Percentiles rank a stretch among this genome's conserved stretches.
These are phyloP conservation scores for Dalbergia cultrata DNA, from an alignment of 306 rosid species.

Conservation along the genomic window DNA sequence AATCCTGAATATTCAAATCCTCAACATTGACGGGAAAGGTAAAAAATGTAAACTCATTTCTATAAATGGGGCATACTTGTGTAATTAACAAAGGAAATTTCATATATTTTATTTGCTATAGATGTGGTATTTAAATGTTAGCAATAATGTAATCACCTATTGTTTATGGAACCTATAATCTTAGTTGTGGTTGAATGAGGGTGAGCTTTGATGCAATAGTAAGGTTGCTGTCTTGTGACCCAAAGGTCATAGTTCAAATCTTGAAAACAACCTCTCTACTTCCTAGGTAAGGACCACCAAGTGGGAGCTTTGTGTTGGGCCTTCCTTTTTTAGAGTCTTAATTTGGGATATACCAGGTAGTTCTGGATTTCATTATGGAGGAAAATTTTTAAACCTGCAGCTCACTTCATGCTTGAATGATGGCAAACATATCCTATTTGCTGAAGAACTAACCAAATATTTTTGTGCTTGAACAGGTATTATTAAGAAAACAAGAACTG, in stretches of 20 bases:
- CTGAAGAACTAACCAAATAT: conserved; percentile 27
- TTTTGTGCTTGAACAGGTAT: conserved; percentile 64
- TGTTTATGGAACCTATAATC: conserved; percentile 4
- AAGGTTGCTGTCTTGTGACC: too few species aligned
- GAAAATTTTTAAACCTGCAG: conserved; percentile 7
- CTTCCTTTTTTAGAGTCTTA: neutral
- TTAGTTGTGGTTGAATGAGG: neutral
- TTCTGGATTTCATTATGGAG: conserved; percentile 27
- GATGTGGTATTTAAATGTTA: conserved; percentile 29
- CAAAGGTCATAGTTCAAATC: too few species aligned
- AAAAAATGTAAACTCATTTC: conserved; percentile 1
- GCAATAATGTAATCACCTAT: neutral
- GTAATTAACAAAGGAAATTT: conserved; percentile 27
- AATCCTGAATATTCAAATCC: conserved; percentile 4
- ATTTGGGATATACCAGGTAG: conserved; percentile 18
- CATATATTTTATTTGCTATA: conserved; percentile 3
- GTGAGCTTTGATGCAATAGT: too few species aligned
- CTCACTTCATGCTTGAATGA: conserved; percentile 28
- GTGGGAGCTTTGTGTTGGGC: too few species aligned
- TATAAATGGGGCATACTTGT: conserved; percentile 21
- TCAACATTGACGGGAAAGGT: conserved; percentile 22
- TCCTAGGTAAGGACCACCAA: too few species aligned
- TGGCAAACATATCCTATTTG: conserved; percentile 24
- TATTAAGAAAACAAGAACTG: conserved; percentile 94
- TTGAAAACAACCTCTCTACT: too few species aligned